Percentiles rank a stretch among this genome's conserved stretches.
These are phyloP conservation scores for Hyaloperonospora arabidopsidis DNA, from an alignment of 352 stramenopile genomes.

Conservation along the genomic window DNA sequence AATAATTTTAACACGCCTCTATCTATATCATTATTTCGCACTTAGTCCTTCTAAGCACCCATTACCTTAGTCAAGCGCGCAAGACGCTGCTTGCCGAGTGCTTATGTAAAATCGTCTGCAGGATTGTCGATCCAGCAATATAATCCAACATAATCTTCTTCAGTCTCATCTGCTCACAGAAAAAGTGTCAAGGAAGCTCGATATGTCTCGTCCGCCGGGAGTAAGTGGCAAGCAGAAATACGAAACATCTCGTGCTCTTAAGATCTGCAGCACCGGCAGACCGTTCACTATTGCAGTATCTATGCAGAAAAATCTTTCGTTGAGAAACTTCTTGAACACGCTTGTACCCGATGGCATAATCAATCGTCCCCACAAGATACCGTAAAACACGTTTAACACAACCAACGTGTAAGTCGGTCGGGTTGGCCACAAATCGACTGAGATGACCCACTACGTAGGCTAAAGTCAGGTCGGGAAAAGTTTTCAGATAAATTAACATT, in stretches of 20 bases:
- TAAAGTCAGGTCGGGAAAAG: not conserved
- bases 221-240: not conserved
- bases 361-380: not conserved
- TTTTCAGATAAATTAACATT: not conserved
- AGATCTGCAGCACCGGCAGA: not conserved
- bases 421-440: not conserved
- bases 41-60: too few species aligned
- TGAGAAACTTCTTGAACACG: not conserved
- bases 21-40: too few species aligned
- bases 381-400: not conserved
- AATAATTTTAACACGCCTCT: too few species aligned
- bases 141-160: too few species aligned
- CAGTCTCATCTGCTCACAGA: too few species aligned
- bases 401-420: not conserved
- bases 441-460: not conserved
- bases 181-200: too few species aligned
- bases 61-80: too few species aligned
- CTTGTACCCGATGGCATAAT: not conserved
- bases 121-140: too few species aligned
- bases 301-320: not conserved
- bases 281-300: not conserved
- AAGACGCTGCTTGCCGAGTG: too few species aligned
- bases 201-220: too few species aligned
- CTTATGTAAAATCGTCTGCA: too few species aligned
- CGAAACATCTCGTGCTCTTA: not conserved